Evolutionary conservation across 495 filamentous ascomycete species (phyloP), one percentile per base, ranked within the genome.

Genomic region (Penicillium parvum): DNA sequence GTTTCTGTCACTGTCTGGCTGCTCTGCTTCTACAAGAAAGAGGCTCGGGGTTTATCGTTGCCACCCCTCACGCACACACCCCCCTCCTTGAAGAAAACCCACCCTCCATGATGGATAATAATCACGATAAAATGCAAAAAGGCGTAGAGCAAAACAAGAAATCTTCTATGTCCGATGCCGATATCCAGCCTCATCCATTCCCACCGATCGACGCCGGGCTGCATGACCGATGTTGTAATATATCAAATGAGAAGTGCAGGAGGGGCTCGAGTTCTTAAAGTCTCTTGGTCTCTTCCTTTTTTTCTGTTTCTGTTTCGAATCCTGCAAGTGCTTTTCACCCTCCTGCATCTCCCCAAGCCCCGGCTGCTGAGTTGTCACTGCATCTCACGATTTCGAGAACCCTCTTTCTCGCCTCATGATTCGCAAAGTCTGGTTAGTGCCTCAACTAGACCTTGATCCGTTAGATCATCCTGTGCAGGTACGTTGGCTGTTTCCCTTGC

Each of bases 221-320:
- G 70, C 70, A 73, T 72, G 71, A 72, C 68, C 64, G 56, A 59
- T 60, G 60, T 58, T 60, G 56, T 63, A 65, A 67, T 66, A 68
- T 64, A 71, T 67, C 74, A 74, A 76, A 75, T 77, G 73, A 67
- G 69, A 72, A 65, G 54, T 63, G 64, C 59, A 60, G 65, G 54
- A 74, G 63, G 62, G 50, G 55, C 50, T 49, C 37, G 50, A 52
- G 60, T 57, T 58, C 58, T 63, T 72, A 65, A 72, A 64, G 58
- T 43, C 53, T 57, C 42, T 45, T 57, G 29, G 29, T 55, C 59
- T 63, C 39, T 52, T n/a, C n/a, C n/a, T n/a, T n/a, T n/a, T n/a
- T n/a, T n/a, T n/a, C n/a, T n/a, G n/a, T n/a, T n/a, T n/a, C n/a
- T n/a, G n/a, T n/a, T 47, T 55, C 47, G 43, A 41, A 48, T 53